phyloP scores from a whole-genome alignment of 768 basidiomycete genomes.

The Ramaria sp. region DNA sequence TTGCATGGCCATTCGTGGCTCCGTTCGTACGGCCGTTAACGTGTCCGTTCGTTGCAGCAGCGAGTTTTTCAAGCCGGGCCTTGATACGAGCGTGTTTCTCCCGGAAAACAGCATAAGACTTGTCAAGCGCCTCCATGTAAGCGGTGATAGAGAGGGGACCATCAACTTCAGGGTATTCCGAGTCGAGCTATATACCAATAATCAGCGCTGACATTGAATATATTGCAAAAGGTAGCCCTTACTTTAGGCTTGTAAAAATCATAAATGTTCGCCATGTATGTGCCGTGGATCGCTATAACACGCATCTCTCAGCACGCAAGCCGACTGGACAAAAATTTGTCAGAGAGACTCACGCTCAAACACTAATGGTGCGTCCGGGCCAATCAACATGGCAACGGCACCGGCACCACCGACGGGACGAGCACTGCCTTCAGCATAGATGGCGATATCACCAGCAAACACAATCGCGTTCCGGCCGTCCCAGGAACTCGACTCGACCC shows the following conservation, averaged over 20 bases:
- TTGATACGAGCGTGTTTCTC: slow-evolving; percentile 64
- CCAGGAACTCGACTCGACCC: slow-evolving; percentile 94
- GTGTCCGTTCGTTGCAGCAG: slow-evolving; percentile 16
- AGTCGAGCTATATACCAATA: slow-evolving; percentile 40
- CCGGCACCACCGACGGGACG: slow-evolving; percentile 97
- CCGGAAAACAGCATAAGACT: slow-evolving; percentile 75
- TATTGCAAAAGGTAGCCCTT: not conserved
- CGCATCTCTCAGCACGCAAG: not conserved
- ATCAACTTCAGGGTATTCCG: slow-evolving; percentile 94
- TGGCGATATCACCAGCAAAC: slow-evolving; percentile 93
- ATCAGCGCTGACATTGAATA: not conserved
- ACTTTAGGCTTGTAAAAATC: slow-evolving; percentile 97
- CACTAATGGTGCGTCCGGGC: slow-evolving; percentile 89
- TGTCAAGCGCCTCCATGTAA: slow-evolving; percentile 89
- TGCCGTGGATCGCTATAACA: slow-evolving; percentile 79
- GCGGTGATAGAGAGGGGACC: slow-evolving; percentile 93
- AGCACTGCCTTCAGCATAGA: slow-evolving; percentile 92
- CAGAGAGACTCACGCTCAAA: slow-evolving; percentile 77
- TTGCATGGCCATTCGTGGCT: slow-evolving; percentile 22
- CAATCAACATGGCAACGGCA: slow-evolving; percentile 89
- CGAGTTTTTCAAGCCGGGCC: slow-evolving; percentile 7
- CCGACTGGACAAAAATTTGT: slow-evolving; percentile 1
- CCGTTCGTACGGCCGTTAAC: slow-evolving; percentile 24
- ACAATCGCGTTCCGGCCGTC: slow-evolving; percentile 97
- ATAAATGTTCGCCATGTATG: slow-evolving; percentile 95